These are phyloP conservation scores for Penicillium verrucosum DNA, from an alignment of 2,329 filamentous ascomycete species.

Conservation along the genomic window DNA sequence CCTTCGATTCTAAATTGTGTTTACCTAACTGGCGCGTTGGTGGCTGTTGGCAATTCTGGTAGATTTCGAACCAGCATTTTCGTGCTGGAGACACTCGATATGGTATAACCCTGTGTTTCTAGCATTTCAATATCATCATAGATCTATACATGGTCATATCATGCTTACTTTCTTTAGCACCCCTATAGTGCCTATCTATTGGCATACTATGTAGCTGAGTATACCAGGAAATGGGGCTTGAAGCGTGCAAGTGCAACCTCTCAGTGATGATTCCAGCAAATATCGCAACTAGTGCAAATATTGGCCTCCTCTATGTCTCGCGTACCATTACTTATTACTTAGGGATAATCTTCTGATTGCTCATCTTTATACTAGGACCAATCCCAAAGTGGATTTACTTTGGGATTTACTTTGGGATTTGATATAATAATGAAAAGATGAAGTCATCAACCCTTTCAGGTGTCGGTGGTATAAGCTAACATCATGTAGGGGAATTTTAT, in stretches of 20 bases:
- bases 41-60: constrained; percentile 8
- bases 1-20: constrained; percentile 8
- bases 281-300: no score
- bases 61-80: constrained; percentile 4
- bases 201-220: background rate
- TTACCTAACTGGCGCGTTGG: constrained; percentile 16
- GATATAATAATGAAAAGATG: background rate
- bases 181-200: background rate
- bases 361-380: no score
- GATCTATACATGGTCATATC: constrained; percentile 4
- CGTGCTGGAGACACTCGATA: background rate
- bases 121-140: background rate
- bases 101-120: constrained; percentile 4
- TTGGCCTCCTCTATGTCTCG: no score
- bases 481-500: background rate
- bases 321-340: no score
- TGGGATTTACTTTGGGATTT: no score
- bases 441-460: background rate
- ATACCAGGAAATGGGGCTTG: background rate
- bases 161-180: background rate
- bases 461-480: background rate
- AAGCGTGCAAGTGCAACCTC: background rate
- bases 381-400: no score
- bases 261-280: background rate
- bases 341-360: no score